phyloP scores from a whole-genome alignment of 345 rosid species.

The Hevea brasiliensis region DNA sequence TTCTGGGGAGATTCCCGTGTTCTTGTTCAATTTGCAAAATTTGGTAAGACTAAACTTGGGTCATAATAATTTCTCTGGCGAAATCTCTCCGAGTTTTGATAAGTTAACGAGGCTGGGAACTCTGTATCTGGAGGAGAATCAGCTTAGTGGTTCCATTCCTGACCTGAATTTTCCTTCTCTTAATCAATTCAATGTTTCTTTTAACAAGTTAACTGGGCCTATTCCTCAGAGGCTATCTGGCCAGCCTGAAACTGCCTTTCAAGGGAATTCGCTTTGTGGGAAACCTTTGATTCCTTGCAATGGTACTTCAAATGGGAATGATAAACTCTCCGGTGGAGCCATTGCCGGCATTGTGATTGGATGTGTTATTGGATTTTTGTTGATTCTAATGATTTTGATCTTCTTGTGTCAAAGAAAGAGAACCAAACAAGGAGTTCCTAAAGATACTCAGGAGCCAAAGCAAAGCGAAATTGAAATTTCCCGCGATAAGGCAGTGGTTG shows the following conservation, averaged over 20 bases:
- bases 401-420: constrained; percentile 37
- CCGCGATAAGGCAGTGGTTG: constrained; percentile 10
- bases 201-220: constrained; percentile 36
- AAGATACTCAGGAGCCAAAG: constrained; percentile 18
- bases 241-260: constrained; percentile 22
- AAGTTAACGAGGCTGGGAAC: constrained; percentile 39
- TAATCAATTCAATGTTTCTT: constrained; percentile 47
- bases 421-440: constrained; percentile 12
- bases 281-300: constrained; percentile 40
- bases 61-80: constrained; percentile 38
- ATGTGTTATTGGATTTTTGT: constrained; percentile 33
- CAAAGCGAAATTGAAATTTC: constrained; percentile 21
- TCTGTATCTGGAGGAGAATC: constrained; percentile 37
- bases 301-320: constrained; percentile 10
- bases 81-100: constrained; percentile 29
- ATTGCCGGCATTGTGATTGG: constrained; percentile 49
- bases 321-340: constrained; percentile 42
- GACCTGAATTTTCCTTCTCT: constrained; percentile 25
- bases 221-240: constrained; percentile 33
- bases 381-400: constrained; percentile 36
- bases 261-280: constrained; percentile 45
- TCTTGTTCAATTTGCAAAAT: constrained; percentile 33
- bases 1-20: constrained; percentile 67
- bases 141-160: constrained; percentile 41
- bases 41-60: constrained; percentile 38